phyloP scores from a whole-genome alignment of 768 basidiomycete genomes.

The Piloderma croceum region DNA sequence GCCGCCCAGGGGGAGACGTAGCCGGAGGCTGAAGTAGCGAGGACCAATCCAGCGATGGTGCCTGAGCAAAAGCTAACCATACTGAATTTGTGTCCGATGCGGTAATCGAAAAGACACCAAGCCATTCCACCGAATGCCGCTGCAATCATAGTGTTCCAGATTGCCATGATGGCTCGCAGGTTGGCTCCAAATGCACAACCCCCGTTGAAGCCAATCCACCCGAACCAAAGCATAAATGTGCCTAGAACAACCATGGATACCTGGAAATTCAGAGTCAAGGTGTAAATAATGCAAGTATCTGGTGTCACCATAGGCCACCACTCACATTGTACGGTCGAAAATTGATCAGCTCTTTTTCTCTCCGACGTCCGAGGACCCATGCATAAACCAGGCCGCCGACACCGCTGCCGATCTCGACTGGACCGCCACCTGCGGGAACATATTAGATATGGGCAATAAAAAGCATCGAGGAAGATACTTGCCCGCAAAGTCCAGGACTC shows the following conservation, averaged over 20 bases:
- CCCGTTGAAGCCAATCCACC: constrained; percentile 29
- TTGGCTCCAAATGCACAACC: constrained; percentile 78
- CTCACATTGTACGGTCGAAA: constrained; percentile 89
- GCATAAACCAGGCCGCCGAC: constrained; percentile 81
- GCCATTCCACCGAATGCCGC: constrained; percentile 78
- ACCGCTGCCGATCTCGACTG: constrained; percentile 84
- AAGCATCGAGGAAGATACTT: constrained; percentile 16
- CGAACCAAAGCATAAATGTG: constrained; percentile 84
- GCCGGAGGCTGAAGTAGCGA: constrained; percentile 84
- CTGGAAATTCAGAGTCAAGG: too few species aligned
- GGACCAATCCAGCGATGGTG: constrained; percentile 83
- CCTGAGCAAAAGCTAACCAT: constrained; percentile 91
- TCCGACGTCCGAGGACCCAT: constrained; percentile 79
- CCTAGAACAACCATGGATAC: constrained; percentile 78
- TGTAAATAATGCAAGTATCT: too few species aligned
- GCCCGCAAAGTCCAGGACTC: constrained; percentile 87
- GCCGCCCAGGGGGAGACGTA: constrained; percentile 74
- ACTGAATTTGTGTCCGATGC: constrained; percentile 75
- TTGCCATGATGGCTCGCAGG: constrained; percentile 76
- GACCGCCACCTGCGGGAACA: constrained; percentile 54
- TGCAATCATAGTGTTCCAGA: constrained; percentile 85
- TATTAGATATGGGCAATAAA: constrained; percentile 1
- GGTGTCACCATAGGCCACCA: too few species aligned
- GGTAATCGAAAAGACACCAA: constrained; percentile 78
- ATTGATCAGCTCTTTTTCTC: constrained; percentile 64